phyloP scores from a whole-genome alignment of 2,329 filamentous ascomycete species.

The Exophiala oligosperma region DNA sequence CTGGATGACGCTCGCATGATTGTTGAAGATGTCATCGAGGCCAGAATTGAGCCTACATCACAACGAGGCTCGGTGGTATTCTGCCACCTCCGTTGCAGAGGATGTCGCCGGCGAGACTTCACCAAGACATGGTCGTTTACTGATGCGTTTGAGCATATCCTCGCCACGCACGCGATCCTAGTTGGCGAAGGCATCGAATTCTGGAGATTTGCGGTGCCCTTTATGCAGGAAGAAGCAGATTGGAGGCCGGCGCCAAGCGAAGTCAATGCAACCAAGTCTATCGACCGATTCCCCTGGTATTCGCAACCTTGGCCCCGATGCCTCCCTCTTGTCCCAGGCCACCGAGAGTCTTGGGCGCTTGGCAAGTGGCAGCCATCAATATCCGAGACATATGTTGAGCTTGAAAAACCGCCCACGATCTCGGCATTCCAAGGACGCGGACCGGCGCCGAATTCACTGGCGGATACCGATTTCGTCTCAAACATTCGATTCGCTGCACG shows the following conservation, averaged over 20 bases:
- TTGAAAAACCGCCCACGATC: slow-evolving; percentile 1
- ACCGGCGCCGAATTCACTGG: slow-evolving; percentile 6
- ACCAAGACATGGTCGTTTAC: slow-evolving; percentile 21
- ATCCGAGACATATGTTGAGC: slow-evolving; percentile 17
- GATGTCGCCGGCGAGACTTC: slow-evolving; percentile 31
- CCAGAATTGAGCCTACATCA: slow-evolving; percentile 13
- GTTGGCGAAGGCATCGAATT: slow-evolving; percentile 32
- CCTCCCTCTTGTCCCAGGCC: slow-evolving; percentile 33
- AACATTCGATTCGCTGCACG: slow-evolving; percentile 30
- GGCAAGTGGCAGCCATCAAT: slow-evolving; percentile 33
- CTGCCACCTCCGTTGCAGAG: slow-evolving; percentile 32
- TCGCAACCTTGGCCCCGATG: slow-evolving; percentile 34
- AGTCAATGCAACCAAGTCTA: not conserved
- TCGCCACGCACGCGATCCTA: slow-evolving; percentile 26
- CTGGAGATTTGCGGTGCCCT: slow-evolving; percentile 25
- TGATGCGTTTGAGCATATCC: slow-evolving; percentile 34
- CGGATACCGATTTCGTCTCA: slow-evolving; percentile 24
- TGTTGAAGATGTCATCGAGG: slow-evolving; percentile 30
- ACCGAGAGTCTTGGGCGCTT: slow-evolving; percentile 28
- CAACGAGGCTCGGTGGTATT: slow-evolving; percentile 21
- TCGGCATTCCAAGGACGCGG: slow-evolving; percentile 28
- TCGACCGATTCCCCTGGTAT: slow-evolving; percentile 31
- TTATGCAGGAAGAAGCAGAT: slow-evolving; percentile 2
- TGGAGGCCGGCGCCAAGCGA: slow-evolving; percentile 4
- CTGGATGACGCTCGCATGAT: slow-evolving; percentile 36